Conservation (phyloP, 2,329 filamentous ascomycete species). For the Botryotinia convoluta region DNA sequence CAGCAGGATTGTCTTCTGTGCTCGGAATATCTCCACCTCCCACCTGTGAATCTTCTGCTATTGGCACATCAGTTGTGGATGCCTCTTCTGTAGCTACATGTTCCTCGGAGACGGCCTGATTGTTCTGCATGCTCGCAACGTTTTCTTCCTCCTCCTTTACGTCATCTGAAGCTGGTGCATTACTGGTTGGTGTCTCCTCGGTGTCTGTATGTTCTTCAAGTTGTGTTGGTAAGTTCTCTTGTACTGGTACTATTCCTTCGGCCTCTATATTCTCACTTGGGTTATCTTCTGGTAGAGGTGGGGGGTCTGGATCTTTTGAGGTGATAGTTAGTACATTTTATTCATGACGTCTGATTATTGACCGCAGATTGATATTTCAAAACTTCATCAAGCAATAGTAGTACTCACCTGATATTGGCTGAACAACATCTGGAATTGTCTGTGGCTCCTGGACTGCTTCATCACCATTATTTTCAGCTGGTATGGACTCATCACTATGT, state of each 20-base stretch:
- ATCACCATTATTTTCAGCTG: not conserved
- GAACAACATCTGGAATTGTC: not conserved
- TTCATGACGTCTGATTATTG: not conserved
- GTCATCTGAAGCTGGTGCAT: not conserved
- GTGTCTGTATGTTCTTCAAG: not conserved
- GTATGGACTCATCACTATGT: not conserved
- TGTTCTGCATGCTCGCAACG: not conserved
- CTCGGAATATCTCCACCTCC: not conserved
- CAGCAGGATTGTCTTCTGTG: not conserved
- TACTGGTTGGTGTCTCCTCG: not conserved
- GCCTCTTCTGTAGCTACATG: not conserved
- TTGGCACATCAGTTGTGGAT: not conserved
- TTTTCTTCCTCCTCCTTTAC: not conserved
- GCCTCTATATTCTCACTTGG: not conserved
- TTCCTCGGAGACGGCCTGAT: not conserved
- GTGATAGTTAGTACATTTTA: not conserved
- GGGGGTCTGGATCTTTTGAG: not conserved
- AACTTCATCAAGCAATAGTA: not conserved
- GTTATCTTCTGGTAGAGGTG: not conserved
- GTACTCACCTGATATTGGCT: not conserved
- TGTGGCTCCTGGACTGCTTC: not conserved
- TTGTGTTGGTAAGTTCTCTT: not conserved
- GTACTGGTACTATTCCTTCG: not conserved
- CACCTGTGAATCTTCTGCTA: not conserved
- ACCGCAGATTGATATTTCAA: not conserved